Conservation (phyloP, 2,329 filamentous ascomycete species). For the Fusarium sambucinum region DNA sequence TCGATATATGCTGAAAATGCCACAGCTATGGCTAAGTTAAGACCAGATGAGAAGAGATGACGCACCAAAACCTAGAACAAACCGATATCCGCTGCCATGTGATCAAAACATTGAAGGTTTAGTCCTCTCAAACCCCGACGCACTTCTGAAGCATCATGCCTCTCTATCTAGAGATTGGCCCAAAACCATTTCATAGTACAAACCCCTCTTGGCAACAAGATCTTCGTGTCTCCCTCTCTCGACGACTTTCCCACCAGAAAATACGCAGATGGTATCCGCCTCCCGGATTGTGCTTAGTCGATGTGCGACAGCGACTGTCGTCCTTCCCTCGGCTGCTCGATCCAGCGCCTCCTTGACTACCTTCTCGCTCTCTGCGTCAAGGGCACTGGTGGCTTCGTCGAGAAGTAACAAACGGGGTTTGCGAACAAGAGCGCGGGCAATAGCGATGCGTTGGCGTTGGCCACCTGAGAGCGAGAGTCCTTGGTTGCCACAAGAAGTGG, state of each 20-base stretch:
- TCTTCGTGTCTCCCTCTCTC: conserved; percentile 73
- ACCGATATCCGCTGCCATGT: not conserved
- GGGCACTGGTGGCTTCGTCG: conserved; percentile 75
- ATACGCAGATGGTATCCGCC: conserved; percentile 73
- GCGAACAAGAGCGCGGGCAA: conserved; percentile 77
- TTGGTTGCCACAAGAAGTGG: conserved; percentile 73
- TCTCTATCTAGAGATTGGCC: conserved; percentile 57
- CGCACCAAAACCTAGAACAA: not conserved
- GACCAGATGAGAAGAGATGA: not conserved
- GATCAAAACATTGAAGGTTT: too few species aligned
- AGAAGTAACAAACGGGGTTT: conserved; percentile 75
- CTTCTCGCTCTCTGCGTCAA: conserved; percentile 75
- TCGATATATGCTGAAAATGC: not conserved
- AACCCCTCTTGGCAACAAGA: conserved; percentile 61
- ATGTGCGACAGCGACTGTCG: conserved; percentile 76
- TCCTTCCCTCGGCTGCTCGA: conserved; percentile 54
- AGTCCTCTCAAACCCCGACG: not conserved
- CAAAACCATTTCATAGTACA: conserved; percentile 67
- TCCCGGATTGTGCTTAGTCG: conserved; percentile 67
- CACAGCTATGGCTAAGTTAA: not conserved
- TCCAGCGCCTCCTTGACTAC: conserved; percentile 74
- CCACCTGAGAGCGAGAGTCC: conserved; percentile 79
- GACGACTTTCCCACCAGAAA: conserved; percentile 60
- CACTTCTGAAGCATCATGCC: conserved; percentile 20
- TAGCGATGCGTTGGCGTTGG: conserved; percentile 78